Conservation (phyloP, 2,329 filamentous ascomycete species). For the Xylaria sp. region DNA sequence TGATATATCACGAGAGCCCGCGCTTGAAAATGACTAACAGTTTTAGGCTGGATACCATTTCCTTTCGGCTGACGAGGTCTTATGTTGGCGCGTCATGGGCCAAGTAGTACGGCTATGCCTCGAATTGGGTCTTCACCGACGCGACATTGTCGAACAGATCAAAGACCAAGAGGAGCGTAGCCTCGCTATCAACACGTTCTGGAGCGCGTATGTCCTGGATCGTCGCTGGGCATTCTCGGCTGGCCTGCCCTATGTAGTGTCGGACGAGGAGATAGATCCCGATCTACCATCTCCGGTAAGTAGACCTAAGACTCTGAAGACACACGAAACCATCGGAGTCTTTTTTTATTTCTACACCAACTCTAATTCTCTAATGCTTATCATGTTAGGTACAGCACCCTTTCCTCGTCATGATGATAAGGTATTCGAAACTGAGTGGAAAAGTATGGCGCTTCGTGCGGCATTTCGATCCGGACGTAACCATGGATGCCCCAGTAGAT, state of each 20-base stretch:
- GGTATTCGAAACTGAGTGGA: slow-evolving; percentile 83
- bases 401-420: slow-evolving; percentile 85
- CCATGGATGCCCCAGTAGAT: slow-evolving; percentile 73
- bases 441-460: slow-evolving; percentile 88
- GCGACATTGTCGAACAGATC: slow-evolving; percentile 77
- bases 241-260: slow-evolving; percentile 84
- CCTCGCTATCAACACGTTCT: slow-evolving; percentile 79
- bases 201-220: slow-evolving; percentile 87
- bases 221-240: slow-evolving; percentile 91
- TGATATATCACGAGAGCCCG: background rate
- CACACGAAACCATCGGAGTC: background rate
- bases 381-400: slow-evolving; percentile 63
- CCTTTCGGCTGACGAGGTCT: slow-evolving; percentile 83
- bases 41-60: slow-evolving; percentile 76
- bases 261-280: slow-evolving; percentile 87
- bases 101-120: slow-evolving; percentile 82
- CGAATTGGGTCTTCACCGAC: slow-evolving; percentile 84
- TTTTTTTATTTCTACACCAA: background rate
- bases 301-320: slow-evolving; percentile 24
- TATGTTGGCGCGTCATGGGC: slow-evolving; percentile 89
- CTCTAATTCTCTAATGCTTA: slow-evolving; percentile 40
- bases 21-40: slow-evolving; percentile 32
- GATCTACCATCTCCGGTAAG: slow-evolving; percentile 81
- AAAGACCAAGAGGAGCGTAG: slow-evolving; percentile 74
- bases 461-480: slow-evolving; percentile 70